phyloP scores from a whole-genome alignment of 75 land plant species.

The Selaginella moellendorffii region DNA sequence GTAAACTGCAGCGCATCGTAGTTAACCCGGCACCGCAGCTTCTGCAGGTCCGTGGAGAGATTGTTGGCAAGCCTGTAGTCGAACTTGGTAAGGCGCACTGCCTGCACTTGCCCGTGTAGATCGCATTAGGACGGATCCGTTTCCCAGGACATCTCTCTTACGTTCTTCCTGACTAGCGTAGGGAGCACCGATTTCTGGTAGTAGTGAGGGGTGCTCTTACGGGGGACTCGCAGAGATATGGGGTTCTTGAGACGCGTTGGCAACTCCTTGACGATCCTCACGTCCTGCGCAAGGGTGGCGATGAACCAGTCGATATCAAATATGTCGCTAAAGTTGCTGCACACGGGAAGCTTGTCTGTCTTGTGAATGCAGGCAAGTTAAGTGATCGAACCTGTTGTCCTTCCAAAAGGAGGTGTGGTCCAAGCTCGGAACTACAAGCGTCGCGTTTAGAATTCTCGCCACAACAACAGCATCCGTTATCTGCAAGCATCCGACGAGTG shows the following conservation, averaged over 20 bases:
- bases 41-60: slow-evolving; percentile 2
- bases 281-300: neutral
- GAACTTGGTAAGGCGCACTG: slow-evolving; percentile 1
- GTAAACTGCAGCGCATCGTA: slow-evolving; percentile 6
- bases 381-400: slow-evolving; percentile 55
- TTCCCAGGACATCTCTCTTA: neutral
- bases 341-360: too few species aligned
- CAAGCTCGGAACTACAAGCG: slow-evolving; percentile 76
- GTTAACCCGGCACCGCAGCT: neutral
- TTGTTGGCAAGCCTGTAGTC: slow-evolving; percentile 8
- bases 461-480: slow-evolving; percentile 97
- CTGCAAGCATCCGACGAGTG: slow-evolving; percentile 26
- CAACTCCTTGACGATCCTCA: neutral
- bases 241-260: neutral
- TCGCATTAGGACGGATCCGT: neutral
- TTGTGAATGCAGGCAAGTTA: too few species aligned
- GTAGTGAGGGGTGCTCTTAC: slow-evolving; percentile 5
- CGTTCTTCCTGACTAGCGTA: neutral
- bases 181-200: neutral
- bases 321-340: slow-evolving; percentile 9
- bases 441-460: slow-evolving; percentile 90
- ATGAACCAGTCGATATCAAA: slow-evolving; percentile 2
- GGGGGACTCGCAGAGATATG: slow-evolving; percentile 2
- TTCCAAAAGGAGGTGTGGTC: slow-evolving; percentile 96
- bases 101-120: neutral